Evolutionary conservation across 345 rosid genomes (phyloP).

Genomic region (Corchorus capsularis): DNA sequence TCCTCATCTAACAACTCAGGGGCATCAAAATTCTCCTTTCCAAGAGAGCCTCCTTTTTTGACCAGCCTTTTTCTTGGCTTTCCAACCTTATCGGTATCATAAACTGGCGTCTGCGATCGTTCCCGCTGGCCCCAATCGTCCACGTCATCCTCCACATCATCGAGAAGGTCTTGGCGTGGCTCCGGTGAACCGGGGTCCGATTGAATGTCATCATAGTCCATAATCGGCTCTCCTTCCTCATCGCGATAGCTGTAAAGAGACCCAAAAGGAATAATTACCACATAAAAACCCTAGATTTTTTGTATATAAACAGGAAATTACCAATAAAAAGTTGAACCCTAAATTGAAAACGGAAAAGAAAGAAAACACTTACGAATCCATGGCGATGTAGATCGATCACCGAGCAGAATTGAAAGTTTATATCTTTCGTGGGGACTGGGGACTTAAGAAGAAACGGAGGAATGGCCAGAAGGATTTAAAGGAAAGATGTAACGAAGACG

Average conservation of each 20-base stretch:
- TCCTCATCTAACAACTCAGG: slow-evolving; percentile 66
- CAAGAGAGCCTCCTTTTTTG: slow-evolving; percentile 60
- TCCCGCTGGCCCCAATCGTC: slow-evolving; percentile 54
- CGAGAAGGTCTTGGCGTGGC: slow-evolving; percentile 48
- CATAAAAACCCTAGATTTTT: slow-evolving; percentile 10
- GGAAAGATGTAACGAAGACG: too few species aligned
- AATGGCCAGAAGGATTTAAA: too few species aligned
- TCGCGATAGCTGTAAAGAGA: slow-evolving; percentile 63
- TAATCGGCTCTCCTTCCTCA: slow-evolving; percentile 92
- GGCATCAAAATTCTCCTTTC: slow-evolving; percentile 31
- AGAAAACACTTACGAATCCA: slow-evolving; percentile 16
- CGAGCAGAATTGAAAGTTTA: neutral
- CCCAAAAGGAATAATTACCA: neutral
- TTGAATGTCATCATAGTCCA: slow-evolving; percentile 80
- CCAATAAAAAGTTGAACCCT: neutral
- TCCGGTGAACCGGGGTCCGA: slow-evolving; percentile 69
- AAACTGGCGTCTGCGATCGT: slow-evolving; percentile 67
- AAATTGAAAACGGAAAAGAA: neutral
- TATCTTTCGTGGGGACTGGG: neutral
- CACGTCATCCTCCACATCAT: slow-evolving; percentile 61
- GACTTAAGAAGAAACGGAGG: too few species aligned
- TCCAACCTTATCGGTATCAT: slow-evolving; percentile 61
- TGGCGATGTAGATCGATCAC: neutral
- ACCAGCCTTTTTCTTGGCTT: slow-evolving; percentile 86
- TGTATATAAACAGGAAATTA: too few species aligned